A percentile compares a stretch with the other conserved stretches of the same genome.
Evolutionary conservation across 257 asterid species (phyloP).

Genomic region (Rehmannia glutinosa): DNA sequence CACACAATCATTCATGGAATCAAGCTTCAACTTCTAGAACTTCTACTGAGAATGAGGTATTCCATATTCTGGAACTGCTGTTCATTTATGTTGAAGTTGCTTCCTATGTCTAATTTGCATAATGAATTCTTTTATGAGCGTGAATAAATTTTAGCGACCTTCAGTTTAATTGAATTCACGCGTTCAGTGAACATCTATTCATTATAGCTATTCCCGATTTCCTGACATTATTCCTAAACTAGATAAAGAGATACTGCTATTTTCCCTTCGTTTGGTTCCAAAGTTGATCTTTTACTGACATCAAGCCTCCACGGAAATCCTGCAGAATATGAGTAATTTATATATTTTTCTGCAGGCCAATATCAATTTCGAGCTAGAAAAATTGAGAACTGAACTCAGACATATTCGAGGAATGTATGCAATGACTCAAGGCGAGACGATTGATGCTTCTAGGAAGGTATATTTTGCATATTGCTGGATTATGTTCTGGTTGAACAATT

Average conservation of each 20-base stretch:
- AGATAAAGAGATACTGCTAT: no score
- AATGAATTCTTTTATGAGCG: no score
- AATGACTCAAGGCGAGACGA: slow-evolving; percentile 71
- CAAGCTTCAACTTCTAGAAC: slow-evolving; percentile 40
- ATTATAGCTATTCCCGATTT: no score
- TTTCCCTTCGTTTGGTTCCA: no score
- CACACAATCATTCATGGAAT: slow-evolving; percentile 21
- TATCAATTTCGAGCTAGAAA: slow-evolving; percentile 69
- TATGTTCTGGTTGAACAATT: not conserved
- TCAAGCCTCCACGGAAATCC: no score
- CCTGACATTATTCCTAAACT: no score
- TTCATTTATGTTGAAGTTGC: not conserved
- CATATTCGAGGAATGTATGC: slow-evolving; percentile 80
- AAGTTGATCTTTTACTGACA: no score
- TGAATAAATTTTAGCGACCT: no score
- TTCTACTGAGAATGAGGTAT: slow-evolving; percentile 52
- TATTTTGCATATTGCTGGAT: not conserved
- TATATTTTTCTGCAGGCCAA: slow-evolving; percentile 40
- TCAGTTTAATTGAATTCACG: no score
- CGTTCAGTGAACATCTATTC: no score
- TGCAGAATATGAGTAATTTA: slow-evolving; percentile 9
- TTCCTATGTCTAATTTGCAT: not conserved
- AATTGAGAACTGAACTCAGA: slow-evolving; percentile 73
- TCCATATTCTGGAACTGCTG: not conserved
- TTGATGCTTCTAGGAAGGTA: slow-evolving; percentile 88